phyloP scores from a whole-genome alignment of 2,329 filamentous ascomycete genomes.

The Mycosphaerelloides madeirae region DNA sequence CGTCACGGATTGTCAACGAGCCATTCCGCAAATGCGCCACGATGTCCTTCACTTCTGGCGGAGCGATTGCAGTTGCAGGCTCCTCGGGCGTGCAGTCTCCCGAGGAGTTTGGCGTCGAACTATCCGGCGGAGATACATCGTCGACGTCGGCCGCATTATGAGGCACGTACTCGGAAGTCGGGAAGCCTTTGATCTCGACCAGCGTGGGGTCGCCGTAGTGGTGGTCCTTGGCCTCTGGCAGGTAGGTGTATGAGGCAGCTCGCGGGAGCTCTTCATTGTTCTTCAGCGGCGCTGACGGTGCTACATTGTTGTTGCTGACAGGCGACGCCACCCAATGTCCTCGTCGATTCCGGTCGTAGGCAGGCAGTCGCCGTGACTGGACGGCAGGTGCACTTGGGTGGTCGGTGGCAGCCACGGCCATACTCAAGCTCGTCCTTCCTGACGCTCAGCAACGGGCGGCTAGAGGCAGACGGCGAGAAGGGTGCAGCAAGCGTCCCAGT shows the following conservation, averaged over 20 bases:
- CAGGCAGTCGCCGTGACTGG: background rate
- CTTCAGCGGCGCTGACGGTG: slow-evolving; percentile 6
- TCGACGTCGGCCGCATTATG: slow-evolving; percentile 26
- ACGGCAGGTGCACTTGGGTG: slow-evolving; percentile 11
- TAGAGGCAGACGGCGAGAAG: too few relatives aligned
- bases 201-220: slow-evolving; percentile 24
- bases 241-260: slow-evolving; percentile 55
- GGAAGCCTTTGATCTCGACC: slow-evolving; percentile 40
- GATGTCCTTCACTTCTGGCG: slow-evolving; percentile 28
- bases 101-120: slow-evolving; percentile 37
- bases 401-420: slow-evolving; percentile 22
- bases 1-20: slow-evolving; percentile 19
- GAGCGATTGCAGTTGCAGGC: slow-evolving; percentile 23
- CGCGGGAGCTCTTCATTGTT: slow-evolving; percentile 40
- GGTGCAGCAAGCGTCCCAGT: too few relatives aligned
- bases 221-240: slow-evolving; percentile 39
- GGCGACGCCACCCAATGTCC: slow-evolving; percentile 8
- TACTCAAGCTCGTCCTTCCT: slow-evolving; percentile 1
- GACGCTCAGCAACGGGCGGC: too few relatives aligned
- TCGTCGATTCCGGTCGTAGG: slow-evolving; percentile 11
- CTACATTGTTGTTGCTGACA: slow-evolving; percentile 8
- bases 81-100: slow-evolving; percentile 43
- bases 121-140: slow-evolving; percentile 29
- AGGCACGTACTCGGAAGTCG: slow-evolving; percentile 7
- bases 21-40: slow-evolving; percentile 30